Base-by-base conservation (phyloP, 139 green algal species). In the Chlorella vulgaris region DNA sequence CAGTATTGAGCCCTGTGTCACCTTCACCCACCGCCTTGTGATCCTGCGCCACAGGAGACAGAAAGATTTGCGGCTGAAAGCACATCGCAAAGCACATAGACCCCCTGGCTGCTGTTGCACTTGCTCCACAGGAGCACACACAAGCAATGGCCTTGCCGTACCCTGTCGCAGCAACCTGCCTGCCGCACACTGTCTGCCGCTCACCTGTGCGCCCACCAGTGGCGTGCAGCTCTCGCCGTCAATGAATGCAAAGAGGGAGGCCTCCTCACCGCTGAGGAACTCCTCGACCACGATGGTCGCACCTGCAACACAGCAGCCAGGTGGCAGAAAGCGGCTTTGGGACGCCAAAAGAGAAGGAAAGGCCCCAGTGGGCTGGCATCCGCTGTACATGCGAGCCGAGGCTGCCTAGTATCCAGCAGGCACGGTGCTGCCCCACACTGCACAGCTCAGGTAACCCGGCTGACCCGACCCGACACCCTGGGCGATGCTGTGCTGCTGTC, bases 1-100 rank as follows among this genome's bases (percentile, higher is more conserved):
- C 97, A 13, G 96, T 99, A 89, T 99, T 99, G 51, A 95, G 95
- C 0, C 97, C 97, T 0, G 89, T 98, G 89, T 99, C 96, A 21
- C 96, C 97, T 71, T 99, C 96, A 8, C 91, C 91, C 0, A 97
- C 93, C 7, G 93, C 88, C 86, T 99, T 99, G 88, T 99, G 96
- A 86, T 99, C 96, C 88, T 99, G 95, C 4, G 29, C 19, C 6
- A 29, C 10, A 24, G 21, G 10, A 65, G 29, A 29, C 10, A 65
- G n/a, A n/a, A n/a, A n/a, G n/a, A n/a, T n/a, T n/a, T n/a, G n/a
- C n/a, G n/a, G n/a, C n/a, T n/a, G n/a, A n/a, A n/a, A 22, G 58
- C 22, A 29, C 58, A 67, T 13, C 58, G n/a, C n/a, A n/a, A n/a
- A n/a, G n/a, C n/a, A n/a, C 7, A 13, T 21, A 31, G 58, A 13